phyloP scores from a whole-genome alignment of 2,329 filamentous ascomycete species.

The Exutisphaerella laricina region DNA sequence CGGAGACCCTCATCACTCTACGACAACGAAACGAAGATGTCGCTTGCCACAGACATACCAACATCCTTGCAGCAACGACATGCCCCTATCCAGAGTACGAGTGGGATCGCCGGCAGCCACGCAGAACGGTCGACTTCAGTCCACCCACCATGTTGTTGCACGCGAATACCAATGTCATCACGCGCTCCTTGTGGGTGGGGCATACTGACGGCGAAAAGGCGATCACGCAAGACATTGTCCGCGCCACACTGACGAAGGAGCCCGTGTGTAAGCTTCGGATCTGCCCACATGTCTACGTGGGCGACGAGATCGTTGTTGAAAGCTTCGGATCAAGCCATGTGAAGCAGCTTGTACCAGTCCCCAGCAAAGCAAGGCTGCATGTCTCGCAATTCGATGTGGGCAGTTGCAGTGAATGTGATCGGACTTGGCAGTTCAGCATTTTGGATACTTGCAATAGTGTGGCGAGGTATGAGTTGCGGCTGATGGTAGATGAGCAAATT shows the following conservation, averaged over 20 bases:
- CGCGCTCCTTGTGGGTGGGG: neutral
- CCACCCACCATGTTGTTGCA: no score
- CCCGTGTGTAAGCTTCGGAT: neutral
- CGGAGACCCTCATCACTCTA: neutral
- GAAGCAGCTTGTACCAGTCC: no score
- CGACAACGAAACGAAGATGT: conserved; percentile 1
- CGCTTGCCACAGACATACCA: neutral
- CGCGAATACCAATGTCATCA: no score
- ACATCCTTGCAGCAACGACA: neutral
- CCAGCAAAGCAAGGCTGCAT: neutral
- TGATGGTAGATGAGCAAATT: conserved; percentile 7
- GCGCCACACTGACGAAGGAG: neutral
- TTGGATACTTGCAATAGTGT: neutral
- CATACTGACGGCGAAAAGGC: neutral
- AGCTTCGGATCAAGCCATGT: no score
- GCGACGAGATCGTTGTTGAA: neutral
- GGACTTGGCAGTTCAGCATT: conserved; percentile 7
- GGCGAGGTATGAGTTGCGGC: conserved; percentile 1
- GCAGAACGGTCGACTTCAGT: no score
- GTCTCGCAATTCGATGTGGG: conserved; percentile 2
- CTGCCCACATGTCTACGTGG: conserved; percentile 5
- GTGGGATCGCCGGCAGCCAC: no score
- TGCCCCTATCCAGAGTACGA: conserved; percentile 1
- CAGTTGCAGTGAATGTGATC: neutral
- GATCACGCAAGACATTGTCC: neutral